phyloP scores from a whole-genome alignment of 148 eudicot species.

The Camellia granthamiana region DNA sequence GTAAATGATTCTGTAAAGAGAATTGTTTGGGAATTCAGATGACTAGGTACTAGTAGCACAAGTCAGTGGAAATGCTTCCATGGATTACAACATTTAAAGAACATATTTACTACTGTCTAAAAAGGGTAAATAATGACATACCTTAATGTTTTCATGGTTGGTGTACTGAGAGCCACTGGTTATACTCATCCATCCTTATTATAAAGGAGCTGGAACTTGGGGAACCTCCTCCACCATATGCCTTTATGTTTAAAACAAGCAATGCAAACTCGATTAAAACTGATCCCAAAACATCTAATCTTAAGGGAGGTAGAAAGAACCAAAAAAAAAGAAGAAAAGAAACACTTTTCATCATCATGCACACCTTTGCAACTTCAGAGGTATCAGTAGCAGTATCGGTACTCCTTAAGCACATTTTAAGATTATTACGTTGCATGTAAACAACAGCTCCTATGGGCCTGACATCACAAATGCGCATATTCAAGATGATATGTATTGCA shows the following conservation, averaged over 20 bases:
- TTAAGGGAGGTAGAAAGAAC: background rate
- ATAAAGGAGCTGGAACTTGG: slow-evolving; percentile 82
- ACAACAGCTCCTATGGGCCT: slow-evolving; percentile 95
- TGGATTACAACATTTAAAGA: background rate
- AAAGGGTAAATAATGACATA: background rate
- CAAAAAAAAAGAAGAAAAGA: background rate
- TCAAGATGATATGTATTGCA: background rate
- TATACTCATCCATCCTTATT: slow-evolving; percentile 93
- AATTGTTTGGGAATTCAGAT: background rate
- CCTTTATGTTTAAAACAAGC: slow-evolving; percentile 38
- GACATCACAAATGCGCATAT: slow-evolving; percentile 14
- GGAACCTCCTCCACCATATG: slow-evolving; percentile 94
- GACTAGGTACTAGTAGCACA: background rate
- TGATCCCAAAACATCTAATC: background rate
- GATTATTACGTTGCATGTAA: slow-evolving; percentile 75
- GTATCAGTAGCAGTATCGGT: slow-evolving; percentile 64
- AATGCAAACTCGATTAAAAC: slow-evolving; percentile 13
- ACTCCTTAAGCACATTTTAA: slow-evolving; percentile 90
- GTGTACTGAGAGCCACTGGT: slow-evolving; percentile 56
- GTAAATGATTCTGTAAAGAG: background rate
- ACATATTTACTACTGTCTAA: background rate
- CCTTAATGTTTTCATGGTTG: slow-evolving; percentile 24
- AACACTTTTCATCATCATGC: slow-evolving; percentile 10
- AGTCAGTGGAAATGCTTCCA: background rate
- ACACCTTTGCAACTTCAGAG: slow-evolving; percentile 91